A percentile compares a stretch with the other conserved stretches of the same genome.
phyloP scores from a whole-genome alignment of 176 grass and related monocot genomes.

The Leersia perrieri region DNA sequence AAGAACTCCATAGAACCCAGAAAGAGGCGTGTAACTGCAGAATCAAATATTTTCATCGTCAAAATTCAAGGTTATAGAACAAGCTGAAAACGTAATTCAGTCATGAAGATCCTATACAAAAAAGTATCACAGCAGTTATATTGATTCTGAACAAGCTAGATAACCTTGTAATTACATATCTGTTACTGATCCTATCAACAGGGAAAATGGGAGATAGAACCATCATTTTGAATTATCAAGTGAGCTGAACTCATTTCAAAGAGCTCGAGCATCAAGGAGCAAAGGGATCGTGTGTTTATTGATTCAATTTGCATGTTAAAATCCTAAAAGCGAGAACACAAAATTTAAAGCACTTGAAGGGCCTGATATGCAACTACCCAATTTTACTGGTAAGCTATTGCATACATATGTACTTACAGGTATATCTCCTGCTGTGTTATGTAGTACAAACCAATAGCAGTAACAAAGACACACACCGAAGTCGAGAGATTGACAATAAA shows the following conservation, averaged over 20 bases:
- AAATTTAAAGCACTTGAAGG: neutral
- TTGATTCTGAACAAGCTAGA: neutral
- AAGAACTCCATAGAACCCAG: slow-evolving; percentile 85
- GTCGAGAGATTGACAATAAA: slow-evolving; percentile 78
- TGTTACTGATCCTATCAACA: neutral
- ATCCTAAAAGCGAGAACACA: neutral
- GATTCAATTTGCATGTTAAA: neutral
- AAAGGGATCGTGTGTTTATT: neutral
- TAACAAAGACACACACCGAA: slow-evolving; percentile 71
- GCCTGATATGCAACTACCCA: neutral
- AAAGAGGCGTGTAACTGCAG: slow-evolving; percentile 71
- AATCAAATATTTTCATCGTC: slow-evolving; percentile 1
- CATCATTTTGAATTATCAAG: slow-evolving; percentile 6
- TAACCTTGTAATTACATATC: neutral
- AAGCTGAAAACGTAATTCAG: neutral
- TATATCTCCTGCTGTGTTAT: slow-evolving; percentile 69
- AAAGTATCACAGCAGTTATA: neutral
- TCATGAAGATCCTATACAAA: neutral
- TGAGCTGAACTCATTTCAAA: neutral
- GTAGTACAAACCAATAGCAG: slow-evolving; percentile 70
- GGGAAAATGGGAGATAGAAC: neutral
- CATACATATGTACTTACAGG: slow-evolving; percentile 55
- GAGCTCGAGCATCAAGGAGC: neutral
- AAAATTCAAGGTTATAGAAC: neutral
- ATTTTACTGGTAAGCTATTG: neutral